Conservation (phyloP, 2,329 filamentous ascomycete genomes). For the Diaporthe eres region DNA sequence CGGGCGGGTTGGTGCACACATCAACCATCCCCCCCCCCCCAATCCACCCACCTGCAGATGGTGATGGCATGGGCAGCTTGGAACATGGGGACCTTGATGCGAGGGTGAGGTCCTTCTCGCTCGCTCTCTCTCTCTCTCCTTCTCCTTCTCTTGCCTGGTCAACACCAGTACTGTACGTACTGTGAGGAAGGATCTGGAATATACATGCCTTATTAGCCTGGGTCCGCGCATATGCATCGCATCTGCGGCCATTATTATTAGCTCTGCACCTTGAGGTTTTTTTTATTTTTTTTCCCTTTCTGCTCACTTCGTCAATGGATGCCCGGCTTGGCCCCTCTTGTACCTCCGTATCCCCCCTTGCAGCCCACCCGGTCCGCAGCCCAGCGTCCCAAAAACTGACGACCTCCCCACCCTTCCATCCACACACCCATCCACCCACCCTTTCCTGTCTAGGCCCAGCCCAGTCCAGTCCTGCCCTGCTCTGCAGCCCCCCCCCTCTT, state of each 20-base stretch:
- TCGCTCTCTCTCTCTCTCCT: background rate
- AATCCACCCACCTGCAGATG: constrained; percentile 3
- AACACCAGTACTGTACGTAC: background rate
- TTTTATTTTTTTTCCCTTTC: constrained; percentile 7
- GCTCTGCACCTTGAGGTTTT: constrained; percentile 14
- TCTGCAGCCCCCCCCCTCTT: constrained; percentile 30
- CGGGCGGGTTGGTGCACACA: constrained; percentile 10
- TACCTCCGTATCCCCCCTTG: constrained; percentile 30
- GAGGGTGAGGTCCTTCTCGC: background rate
- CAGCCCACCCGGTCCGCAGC: constrained; percentile 29
- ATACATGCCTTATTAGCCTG: constrained; percentile 10
- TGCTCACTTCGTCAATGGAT: constrained; percentile 22
- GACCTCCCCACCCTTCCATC: constrained; percentile 31
- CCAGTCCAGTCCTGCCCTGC: constrained; percentile 29
- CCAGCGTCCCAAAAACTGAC: constrained; percentile 33
- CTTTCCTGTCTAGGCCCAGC: constrained; percentile 9
- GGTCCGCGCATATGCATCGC: constrained; percentile 16
- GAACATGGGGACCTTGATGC: background rate
- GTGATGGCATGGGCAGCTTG: constrained; percentile 24
- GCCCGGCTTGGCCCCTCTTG: constrained; percentile 27
- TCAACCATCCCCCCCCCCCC: background rate
- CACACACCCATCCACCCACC: constrained; percentile 27
- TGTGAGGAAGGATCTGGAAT: background rate
- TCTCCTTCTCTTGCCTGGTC: background rate
- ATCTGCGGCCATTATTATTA: constrained; percentile 23